Evolutionary conservation across 495 filamentous ascomycete species (phyloP).

Genomic region (Xylaria acuta): DNA sequence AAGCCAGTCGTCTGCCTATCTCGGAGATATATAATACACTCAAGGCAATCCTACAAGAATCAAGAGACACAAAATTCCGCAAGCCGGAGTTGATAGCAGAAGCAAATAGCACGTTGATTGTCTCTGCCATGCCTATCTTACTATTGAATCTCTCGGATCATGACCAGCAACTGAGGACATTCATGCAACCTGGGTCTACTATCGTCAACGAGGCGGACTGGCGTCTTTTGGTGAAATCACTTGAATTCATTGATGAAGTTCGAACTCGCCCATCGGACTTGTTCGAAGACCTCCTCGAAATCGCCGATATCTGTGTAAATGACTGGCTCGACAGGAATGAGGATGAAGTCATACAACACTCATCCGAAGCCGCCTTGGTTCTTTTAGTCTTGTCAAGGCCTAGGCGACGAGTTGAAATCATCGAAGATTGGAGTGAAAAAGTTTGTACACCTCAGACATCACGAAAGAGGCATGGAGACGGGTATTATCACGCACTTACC

Average conservation of each 20-base stretch:
- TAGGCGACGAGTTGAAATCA: constrained; percentile 39
- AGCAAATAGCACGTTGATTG: constrained; percentile 63
- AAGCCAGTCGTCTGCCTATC: constrained; percentile 22
- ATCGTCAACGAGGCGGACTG: constrained; percentile 27
- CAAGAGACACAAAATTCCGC: constrained; percentile 52
- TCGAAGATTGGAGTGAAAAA: constrained; percentile 47
- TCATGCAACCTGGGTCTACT: constrained; percentile 25
- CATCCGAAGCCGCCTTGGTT: constrained; percentile 50
- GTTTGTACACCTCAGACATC: constrained; percentile 39
- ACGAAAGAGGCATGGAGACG: constrained; percentile 42
- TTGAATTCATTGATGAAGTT: constrained; percentile 22
- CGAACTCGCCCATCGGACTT: constrained; percentile 20
- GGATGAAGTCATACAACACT: constrained; percentile 47
- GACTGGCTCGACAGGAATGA: constrained; percentile 52
- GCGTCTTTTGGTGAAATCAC: constrained; percentile 12
- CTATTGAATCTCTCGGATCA: constrained; percentile 27
- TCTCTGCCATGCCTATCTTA: constrained; percentile 49
- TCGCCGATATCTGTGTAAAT: constrained; percentile 36
- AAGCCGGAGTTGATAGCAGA: constrained; percentile 75
- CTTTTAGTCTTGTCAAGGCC: constrained; percentile 45
- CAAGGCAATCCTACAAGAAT: constrained; percentile 43
- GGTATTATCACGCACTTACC: constrained; percentile 54
- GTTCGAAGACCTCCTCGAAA: constrained; percentile 34
- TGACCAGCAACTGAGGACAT: neutral
- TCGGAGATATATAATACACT: constrained; percentile 31